These are phyloP conservation scores for Puccinia triticina DNA, from an alignment of 1,284 basidiomycete genomes.

Conservation along the genomic window DNA sequence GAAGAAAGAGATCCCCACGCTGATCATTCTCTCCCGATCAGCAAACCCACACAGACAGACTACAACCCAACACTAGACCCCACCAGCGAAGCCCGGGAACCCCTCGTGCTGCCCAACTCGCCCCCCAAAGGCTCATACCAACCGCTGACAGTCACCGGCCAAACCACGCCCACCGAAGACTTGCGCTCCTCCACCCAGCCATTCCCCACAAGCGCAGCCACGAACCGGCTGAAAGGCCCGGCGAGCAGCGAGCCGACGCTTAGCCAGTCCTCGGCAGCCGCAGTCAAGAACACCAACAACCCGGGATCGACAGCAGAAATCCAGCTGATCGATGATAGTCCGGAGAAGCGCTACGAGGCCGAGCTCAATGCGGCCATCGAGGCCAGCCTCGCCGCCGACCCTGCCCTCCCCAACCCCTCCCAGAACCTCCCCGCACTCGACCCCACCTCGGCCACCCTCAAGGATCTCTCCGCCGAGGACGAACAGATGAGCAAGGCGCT, in stretches of 20 bases:
- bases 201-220: neutral
- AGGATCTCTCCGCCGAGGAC: constrained; percentile 42
- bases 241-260: neutral
- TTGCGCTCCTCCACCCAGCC: constrained; percentile 28
- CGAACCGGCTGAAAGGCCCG: neutral
- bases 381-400: constrained; percentile 39
- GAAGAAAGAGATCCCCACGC: too few species aligned
- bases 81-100: constrained; percentile 42
- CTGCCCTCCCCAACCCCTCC: constrained; percentile 15
- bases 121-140: constrained; percentile 50
- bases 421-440: constrained; percentile 13
- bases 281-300: constrained; percentile 4
- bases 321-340: constrained; percentile 23
- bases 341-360: constrained; percentile 32
- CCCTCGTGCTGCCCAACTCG: constrained; percentile 49
- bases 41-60: neutral
- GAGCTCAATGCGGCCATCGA: constrained; percentile 50
- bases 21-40: neutral
- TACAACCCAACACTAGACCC: constrained; percentile 14
- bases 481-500: constrained; percentile 52
- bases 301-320: neutral
- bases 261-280: neutral
- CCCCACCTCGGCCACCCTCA: neutral
- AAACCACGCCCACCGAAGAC: constrained; percentile 46
- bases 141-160: constrained; percentile 49